These are phyloP conservation scores for Byssoonygena ceratinophila DNA, from an alignment of 2,329 filamentous ascomycete species.

Conservation along the genomic window DNA sequence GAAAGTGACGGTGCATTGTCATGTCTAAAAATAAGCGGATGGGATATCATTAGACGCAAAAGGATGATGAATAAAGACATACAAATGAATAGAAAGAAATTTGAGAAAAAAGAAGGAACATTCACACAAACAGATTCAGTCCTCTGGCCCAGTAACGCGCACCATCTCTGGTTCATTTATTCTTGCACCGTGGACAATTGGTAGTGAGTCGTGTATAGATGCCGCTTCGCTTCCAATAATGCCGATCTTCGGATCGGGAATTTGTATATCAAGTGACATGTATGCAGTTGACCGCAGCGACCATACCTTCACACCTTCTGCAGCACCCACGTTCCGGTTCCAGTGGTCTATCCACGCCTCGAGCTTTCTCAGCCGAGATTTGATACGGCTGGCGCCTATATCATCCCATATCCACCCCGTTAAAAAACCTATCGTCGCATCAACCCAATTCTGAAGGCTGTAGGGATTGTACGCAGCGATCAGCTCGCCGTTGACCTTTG, in stretches of 20 bases:
- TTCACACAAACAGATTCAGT: neutral
- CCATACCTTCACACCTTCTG: constrained; percentile 61
- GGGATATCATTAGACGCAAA: constrained; percentile 14
- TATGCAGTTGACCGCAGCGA: constrained; percentile 74
- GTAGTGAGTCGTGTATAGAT: constrained; percentile 29
- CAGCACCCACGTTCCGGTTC: constrained; percentile 58
- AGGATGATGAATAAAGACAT: neutral
- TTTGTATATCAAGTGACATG: constrained; percentile 52
- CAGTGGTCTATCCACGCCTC: constrained; percentile 78
- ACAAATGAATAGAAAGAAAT: neutral
- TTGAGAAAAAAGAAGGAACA: neutral
- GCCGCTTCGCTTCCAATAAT: constrained; percentile 32
- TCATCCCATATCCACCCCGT: constrained; percentile 97
- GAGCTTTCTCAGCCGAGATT: constrained; percentile 56
- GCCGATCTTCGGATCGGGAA: constrained; percentile 42
- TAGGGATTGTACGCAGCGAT: constrained; percentile 71
- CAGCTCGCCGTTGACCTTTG: constrained; percentile 69
- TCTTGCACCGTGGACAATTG: constrained; percentile 21
- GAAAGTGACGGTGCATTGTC: neutral
- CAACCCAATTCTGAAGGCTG: constrained; percentile 63
- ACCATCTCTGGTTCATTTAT: constrained; percentile 11
- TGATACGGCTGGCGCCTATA: constrained; percentile 63
- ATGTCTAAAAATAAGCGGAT: constrained; percentile 1
- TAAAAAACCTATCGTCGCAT: constrained; percentile 64
- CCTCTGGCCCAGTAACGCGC: neutral